phyloP scores from a whole-genome alignment of 345 rosid species.

The Aquilaria yunnanensis region DNA sequence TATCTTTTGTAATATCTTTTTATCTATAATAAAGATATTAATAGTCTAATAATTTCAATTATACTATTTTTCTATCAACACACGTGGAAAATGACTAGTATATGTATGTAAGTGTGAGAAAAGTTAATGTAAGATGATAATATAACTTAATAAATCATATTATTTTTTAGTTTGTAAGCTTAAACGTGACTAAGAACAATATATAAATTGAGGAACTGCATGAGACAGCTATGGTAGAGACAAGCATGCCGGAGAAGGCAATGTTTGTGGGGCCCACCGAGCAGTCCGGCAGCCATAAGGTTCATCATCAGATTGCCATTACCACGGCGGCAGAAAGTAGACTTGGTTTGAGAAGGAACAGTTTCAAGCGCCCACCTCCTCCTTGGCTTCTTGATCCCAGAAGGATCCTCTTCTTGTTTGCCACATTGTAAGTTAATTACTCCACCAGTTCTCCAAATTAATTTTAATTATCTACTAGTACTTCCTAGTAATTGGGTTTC shows the following conservation, averaged over 20 bases:
- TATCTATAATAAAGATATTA: no score
- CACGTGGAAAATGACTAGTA: no score
- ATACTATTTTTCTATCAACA: no score
- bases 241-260: constrained; percentile 52
- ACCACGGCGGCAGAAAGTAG: constrained; percentile 36
- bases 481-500: background rate
- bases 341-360: constrained; percentile 43
- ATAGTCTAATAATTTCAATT: no score
- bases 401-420: constrained; percentile 80
- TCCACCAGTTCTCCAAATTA: background rate
- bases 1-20: no score
- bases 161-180: no score
- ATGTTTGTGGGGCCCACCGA: constrained; percentile 28
- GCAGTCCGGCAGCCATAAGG: constrained; percentile 28
- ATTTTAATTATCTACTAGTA: background rate
- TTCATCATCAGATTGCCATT: constrained; percentile 79
- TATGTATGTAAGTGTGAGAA: no score
- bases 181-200: constrained; percentile 3
- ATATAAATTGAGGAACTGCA: background rate
- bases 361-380: constrained; percentile 52
- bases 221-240: constrained; percentile 22
- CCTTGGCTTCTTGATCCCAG: constrained; percentile 79
- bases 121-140: no score
- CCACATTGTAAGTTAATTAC: constrained; percentile 62
- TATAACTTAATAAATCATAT: no score